A percentile compares a stretch with the other conserved stretches of the same genome.
Evolutionary conservation across 2,329 filamentous ascomycete species (phyloP).

Genomic region (Aspergillus neotritici): DNA sequence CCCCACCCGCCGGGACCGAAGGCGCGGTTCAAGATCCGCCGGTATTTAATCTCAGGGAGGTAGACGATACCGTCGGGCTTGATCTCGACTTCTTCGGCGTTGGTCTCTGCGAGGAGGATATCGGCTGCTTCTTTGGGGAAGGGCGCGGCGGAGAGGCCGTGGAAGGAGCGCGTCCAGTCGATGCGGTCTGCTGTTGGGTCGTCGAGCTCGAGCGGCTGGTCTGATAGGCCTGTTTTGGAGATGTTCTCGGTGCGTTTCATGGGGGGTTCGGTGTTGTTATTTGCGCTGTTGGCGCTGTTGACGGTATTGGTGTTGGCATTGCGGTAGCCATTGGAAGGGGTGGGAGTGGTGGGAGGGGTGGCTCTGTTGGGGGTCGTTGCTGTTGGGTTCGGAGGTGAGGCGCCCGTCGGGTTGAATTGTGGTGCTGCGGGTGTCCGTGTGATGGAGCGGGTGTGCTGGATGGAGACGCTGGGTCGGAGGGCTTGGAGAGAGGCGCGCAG

Average conservation of each 20-base stretch:
- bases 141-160: constrained; percentile 65
- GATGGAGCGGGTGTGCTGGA: constrained; percentile 7
- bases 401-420: constrained; percentile 4
- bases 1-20: constrained; percentile 98
- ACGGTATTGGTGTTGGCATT: constrained; percentile 9
- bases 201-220: constrained; percentile 31
- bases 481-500: constrained; percentile 11
- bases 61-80: constrained; percentile 97
- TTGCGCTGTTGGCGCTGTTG: constrained; percentile 13
- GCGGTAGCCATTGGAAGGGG: constrained; percentile 10
- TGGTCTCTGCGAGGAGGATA: constrained; percentile 62
- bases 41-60: constrained; percentile 96
- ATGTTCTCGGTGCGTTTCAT: constrained; percentile 30
- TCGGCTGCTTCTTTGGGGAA: constrained; percentile 66
- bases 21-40: constrained; percentile 77
- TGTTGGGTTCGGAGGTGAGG: constrained; percentile 8
- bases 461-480: constrained; percentile 2
- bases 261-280: constrained; percentile 23
- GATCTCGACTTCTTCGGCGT: constrained; percentile 78
- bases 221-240: constrained; percentile 34
- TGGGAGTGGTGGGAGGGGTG: constrained; percentile 7
- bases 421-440: constrained; percentile 4
- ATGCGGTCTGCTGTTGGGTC: constrained; percentile 43
- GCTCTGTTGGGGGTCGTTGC: constrained; percentile 13
- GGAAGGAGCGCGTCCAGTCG: constrained; percentile 80